A percentile compares a stretch with the other conserved stretches of the same genome.
Conservation (phyloP, 2,329 filamentous ascomycete genomes). For the Tolypocladium sp. region DNA sequence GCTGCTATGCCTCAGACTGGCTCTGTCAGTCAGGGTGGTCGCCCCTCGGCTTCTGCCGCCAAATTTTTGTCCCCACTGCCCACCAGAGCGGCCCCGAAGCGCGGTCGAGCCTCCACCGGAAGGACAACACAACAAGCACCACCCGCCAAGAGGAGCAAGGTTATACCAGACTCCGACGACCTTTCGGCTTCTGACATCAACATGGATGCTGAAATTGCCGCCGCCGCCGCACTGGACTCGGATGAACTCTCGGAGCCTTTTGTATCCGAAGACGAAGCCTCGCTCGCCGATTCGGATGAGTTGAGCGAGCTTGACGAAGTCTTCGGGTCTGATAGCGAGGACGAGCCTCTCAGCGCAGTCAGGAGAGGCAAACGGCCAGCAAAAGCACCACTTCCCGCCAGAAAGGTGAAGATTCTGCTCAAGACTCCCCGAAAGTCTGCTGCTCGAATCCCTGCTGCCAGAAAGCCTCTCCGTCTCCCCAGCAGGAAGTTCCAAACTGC, state of each 20-base stretch:
- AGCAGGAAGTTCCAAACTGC: too few relatives aligned
- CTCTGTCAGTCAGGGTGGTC: slow-evolving; percentile 1
- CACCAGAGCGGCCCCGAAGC: slow-evolving; percentile 11
- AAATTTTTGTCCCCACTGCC: slow-evolving; percentile 4
- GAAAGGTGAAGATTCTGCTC: neutral
- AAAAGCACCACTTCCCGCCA: neutral
- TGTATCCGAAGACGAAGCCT: slow-evolving; percentile 7
- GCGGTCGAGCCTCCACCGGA: slow-evolving; percentile 13
- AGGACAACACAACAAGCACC: slow-evolving; percentile 9
- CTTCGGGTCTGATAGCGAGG: slow-evolving; percentile 15
- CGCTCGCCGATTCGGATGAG: slow-evolving; percentile 8
- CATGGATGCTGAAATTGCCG: slow-evolving; percentile 21
- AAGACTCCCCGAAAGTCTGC: neutral
- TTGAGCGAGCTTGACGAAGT: slow-evolving; percentile 7
- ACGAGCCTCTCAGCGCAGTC: slow-evolving; percentile 16
- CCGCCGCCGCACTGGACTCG: slow-evolving; percentile 9
- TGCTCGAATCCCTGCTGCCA: neutral
- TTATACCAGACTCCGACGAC: slow-evolving; percentile 20
- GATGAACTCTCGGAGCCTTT: slow-evolving; percentile 5
- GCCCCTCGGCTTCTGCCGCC: neutral
- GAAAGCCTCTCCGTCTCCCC: neutral
- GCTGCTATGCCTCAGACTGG: slow-evolving; percentile 1
- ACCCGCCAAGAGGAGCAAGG: slow-evolving; percentile 18
- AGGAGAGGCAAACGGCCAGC: slow-evolving; percentile 7
- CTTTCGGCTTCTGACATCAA: slow-evolving; percentile 13